Evolutionary conservation across 2,329 filamentous ascomycete genomes (phyloP).

Genomic region (Aaosphaeria arxii): DNA sequence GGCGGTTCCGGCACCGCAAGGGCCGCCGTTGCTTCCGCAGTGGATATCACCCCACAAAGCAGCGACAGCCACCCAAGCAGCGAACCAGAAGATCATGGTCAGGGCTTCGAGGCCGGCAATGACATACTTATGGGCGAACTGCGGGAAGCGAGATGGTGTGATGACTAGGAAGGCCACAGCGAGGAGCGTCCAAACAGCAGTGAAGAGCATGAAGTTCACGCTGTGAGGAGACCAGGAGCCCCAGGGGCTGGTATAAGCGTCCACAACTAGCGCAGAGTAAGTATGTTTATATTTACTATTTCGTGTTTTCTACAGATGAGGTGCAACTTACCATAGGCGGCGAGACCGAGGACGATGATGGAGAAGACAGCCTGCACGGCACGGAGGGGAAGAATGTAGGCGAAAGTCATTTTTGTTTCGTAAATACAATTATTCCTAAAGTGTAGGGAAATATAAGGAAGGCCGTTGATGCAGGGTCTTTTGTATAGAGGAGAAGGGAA

Average conservation of each 20-base stretch:
- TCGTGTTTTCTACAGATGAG: conserved; percentile 2
- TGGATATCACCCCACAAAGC: conserved; percentile 58
- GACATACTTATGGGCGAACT: conserved; percentile 63
- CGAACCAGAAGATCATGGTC: conserved; percentile 89
- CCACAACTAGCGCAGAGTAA: conserved; percentile 47
- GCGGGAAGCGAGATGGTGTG: conserved; percentile 59
- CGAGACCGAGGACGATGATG: conserved; percentile 73
- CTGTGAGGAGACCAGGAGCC: conserved; percentile 49
- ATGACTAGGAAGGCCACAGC: conserved; percentile 69
- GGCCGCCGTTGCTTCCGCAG: conserved; percentile 44
- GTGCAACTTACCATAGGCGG: conserved; percentile 66
- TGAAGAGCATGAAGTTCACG: conserved; percentile 79
- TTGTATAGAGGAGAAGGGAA: no score
- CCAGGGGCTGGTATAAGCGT: conserved; percentile 49
- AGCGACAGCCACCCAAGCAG: conserved; percentile 75
- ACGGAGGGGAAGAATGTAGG: conserved; percentile 62
- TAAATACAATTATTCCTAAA: no score
- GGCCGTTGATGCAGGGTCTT: no score
- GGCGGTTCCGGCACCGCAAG: conserved; percentile 61
- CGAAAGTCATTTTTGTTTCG: conserved; percentile 21
- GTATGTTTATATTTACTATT: no score
- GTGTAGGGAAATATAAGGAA: no score
- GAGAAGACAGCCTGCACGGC: conserved; percentile 65
- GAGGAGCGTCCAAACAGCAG: conserved; percentile 69
- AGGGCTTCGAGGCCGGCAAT: conserved; percentile 68